Conservation (phyloP, 2,329 filamentous ascomycete genomes). For the Talaromyces sp. region DNA sequence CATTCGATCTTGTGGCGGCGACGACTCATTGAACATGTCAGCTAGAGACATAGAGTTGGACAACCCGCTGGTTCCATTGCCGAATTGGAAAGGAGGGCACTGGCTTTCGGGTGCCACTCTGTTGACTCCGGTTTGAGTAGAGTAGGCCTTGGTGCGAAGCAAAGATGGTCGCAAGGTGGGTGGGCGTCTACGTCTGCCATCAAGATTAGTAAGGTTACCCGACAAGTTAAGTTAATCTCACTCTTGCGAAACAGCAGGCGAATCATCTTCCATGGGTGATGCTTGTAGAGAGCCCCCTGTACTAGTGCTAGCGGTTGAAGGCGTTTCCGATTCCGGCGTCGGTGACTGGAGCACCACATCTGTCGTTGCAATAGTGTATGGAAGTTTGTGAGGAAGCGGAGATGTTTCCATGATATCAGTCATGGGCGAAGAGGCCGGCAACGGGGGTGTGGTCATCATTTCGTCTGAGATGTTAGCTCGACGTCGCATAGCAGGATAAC, state of each 20-base stretch:
- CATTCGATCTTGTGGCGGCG: conserved; percentile 65
- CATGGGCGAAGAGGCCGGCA: conserved; percentile 76
- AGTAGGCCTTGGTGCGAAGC: conserved; percentile 69
- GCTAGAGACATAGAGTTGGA: conserved; percentile 65
- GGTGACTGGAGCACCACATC: conserved; percentile 70
- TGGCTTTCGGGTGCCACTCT: conserved; percentile 62
- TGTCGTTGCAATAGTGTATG: conserved; percentile 54
- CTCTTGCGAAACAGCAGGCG: conserved; percentile 30
- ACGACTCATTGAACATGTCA: conserved; percentile 75
- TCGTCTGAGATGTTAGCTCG: conserved; percentile 50
- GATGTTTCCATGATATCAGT: conserved; percentile 90
- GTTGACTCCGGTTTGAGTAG: conserved; percentile 61
- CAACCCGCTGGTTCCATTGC: conserved; percentile 52
- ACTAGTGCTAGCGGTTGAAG: conserved; percentile 42
- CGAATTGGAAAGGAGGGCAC: conserved; percentile 73
- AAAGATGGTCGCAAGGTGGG: conserved; percentile 71
- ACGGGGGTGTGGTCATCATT: conserved; percentile 76
- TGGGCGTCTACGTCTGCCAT: conserved; percentile 61
- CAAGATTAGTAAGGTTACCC: not conserved
- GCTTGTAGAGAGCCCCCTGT: conserved; percentile 40
- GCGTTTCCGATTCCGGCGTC: conserved; percentile 53
- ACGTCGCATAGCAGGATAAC: not conserved
- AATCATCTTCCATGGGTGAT: conserved; percentile 35
- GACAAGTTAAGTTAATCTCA: conserved; percentile 27
- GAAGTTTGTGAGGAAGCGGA: conserved; percentile 80